Conservation (phyloP, 768 basidiomycete species). For the Porphyrellus cyaneotinctus region DNA sequence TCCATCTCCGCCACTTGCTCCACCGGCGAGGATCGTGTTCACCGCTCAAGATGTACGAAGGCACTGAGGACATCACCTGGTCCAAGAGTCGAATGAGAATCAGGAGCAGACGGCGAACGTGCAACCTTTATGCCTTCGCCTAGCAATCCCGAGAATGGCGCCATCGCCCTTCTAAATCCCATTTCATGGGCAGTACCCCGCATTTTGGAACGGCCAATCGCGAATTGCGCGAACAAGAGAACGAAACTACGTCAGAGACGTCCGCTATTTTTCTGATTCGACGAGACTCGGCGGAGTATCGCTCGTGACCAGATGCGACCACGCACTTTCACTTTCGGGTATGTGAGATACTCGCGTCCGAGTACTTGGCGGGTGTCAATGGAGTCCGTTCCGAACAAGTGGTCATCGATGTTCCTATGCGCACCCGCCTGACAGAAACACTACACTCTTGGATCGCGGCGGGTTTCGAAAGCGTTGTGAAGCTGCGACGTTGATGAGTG, state of each 20-base stretch:
- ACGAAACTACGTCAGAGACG: neutral
- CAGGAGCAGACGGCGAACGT: neutral
- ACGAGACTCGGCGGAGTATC: neutral
- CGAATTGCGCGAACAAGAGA: constrained; percentile 13
- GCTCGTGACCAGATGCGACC: neutral
- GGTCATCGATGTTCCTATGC: neutral
- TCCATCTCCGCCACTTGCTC: constrained; percentile 27
- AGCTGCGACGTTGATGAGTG: neutral
- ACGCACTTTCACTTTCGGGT: neutral
- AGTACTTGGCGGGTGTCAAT: neutral
- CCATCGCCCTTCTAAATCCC: neutral
- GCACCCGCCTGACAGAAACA: neutral
- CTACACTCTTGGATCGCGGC: neutral
- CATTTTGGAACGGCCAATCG: constrained; percentile 15
- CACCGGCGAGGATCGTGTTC: constrained; percentile 27
- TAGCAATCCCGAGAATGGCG: neutral
- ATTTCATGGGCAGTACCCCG: neutral
- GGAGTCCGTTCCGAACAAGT: neutral
- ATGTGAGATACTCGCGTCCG: neutral
- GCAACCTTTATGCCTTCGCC: constrained; percentile 15
- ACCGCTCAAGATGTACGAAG: constrained; percentile 15
- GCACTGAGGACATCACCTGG: constrained; percentile 17
- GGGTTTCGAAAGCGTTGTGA: neutral
- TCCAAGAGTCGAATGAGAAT: neutral
- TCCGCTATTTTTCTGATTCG: constrained; percentile 17